Evolutionary conservation across 2,329 filamentous ascomycete genomes (phyloP).

Genomic region (Aspergillus sp.): DNA sequence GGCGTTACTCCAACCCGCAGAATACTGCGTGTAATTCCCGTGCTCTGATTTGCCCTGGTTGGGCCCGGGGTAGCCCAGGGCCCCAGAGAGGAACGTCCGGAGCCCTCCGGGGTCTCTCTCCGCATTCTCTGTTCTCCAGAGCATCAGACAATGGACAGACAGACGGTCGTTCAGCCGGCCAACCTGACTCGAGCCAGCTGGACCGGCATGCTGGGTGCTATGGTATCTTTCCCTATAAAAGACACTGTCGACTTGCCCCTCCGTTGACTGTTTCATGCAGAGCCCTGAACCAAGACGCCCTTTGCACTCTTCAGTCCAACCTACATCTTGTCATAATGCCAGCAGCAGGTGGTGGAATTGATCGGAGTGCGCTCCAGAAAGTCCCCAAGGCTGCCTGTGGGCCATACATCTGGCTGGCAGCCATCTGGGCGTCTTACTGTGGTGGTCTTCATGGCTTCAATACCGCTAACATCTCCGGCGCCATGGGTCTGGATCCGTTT

Average conservation of each 20-base stretch:
- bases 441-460: conserved; percentile 24
- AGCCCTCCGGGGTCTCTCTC: neutral
- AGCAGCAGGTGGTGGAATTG: conserved; percentile 18
- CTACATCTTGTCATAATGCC: conserved; percentile 5
- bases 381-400: conserved; percentile 13
- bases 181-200: neutral
- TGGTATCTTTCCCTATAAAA: neutral
- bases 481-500: conserved; percentile 22
- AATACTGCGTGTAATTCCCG: neutral
- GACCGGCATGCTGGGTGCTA: neutral
- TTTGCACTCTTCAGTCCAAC: too few relatives aligned
- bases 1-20: neutral
- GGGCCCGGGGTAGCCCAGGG: neutral
- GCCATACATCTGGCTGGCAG: conserved; percentile 20
- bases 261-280: neutral
- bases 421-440: conserved; percentile 21
- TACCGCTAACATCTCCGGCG: conserved; percentile 24
- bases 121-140: neutral
- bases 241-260: neutral
- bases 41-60: neutral
- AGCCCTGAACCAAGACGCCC: too few relatives aligned
- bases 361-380: conserved; percentile 17
- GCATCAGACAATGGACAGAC: neutral
- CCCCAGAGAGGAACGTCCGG: neutral
- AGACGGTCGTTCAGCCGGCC: neutral